phyloP scores from a whole-genome alignment of 2,329 filamentous ascomycete species.

The Fragosphaeria purpurea region DNA sequence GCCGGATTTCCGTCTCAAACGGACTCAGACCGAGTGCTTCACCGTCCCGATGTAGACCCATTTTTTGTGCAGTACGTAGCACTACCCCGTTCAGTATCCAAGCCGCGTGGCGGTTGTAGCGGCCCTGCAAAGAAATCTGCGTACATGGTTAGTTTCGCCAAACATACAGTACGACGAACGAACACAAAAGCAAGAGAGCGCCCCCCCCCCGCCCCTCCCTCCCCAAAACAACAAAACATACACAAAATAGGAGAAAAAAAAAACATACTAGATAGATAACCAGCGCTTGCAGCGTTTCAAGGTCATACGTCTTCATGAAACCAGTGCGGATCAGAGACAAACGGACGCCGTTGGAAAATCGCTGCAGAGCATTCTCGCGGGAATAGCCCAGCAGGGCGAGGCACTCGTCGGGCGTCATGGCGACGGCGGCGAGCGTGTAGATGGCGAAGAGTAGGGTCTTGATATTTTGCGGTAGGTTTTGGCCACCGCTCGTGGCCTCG shows the following conservation, averaged over 20 bases:
- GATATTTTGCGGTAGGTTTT: slow-evolving; percentile 43
- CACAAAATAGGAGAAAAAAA: background rate
- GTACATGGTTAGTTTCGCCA: background rate
- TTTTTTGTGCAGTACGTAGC: slow-evolving; percentile 55
- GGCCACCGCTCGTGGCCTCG: slow-evolving; percentile 48
- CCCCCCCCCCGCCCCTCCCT: too few species aligned
- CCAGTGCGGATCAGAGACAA: slow-evolving; percentile 39
- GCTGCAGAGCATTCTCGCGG: slow-evolving; percentile 38
- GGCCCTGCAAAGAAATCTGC: slow-evolving; percentile 45
- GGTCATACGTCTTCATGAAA: slow-evolving; percentile 49
- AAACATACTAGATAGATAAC: slow-evolving; percentile 43
- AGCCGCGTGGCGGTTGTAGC: slow-evolving; percentile 47
- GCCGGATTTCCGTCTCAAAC: slow-evolving; percentile 58
- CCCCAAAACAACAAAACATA: background rate
- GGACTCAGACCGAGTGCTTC: slow-evolving; percentile 44
- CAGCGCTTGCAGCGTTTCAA: slow-evolving; percentile 49
- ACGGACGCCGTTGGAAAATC: slow-evolving; percentile 42
- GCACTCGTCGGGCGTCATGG: slow-evolving; percentile 47
- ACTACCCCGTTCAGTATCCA: slow-evolving; percentile 53
- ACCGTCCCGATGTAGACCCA: slow-evolving; percentile 57
- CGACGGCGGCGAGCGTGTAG: slow-evolving; percentile 50
- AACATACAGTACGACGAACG: background rate
- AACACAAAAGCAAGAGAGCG: background rate
- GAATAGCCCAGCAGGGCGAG: slow-evolving; percentile 39
- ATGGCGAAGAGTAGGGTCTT: slow-evolving; percentile 57